These are phyloP conservation scores for Hyphopichia fennica DNA, from an alignment of 1,139 yeast species.

Conservation along the genomic window DNA sequence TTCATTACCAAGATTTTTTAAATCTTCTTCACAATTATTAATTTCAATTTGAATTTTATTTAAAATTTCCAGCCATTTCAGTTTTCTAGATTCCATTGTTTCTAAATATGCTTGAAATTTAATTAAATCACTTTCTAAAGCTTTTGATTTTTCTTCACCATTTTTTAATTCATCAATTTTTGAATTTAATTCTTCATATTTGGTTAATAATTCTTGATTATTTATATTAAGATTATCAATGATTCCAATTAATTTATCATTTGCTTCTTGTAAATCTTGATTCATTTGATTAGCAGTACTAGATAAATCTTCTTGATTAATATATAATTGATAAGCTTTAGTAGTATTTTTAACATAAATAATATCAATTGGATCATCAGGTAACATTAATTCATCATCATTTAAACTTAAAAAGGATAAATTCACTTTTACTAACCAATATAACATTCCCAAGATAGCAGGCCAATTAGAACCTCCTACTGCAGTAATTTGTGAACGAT, in stretches of 20 bases:
- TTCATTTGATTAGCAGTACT: slow-evolving; percentile 58
- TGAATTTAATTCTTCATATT: slow-evolving; percentile 22
- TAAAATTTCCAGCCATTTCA: slow-evolving; percentile 62
- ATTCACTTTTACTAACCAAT: slow-evolving; percentile 71
- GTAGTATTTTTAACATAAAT: slow-evolving; percentile 67
- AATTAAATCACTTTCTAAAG: slow-evolving; percentile 68
- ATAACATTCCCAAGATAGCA: slow-evolving; percentile 72
- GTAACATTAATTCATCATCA: slow-evolving; percentile 23
- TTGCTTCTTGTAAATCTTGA: slow-evolving; percentile 45
- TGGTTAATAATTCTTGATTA: slow-evolving; percentile 37
- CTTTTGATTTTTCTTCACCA: slow-evolving; percentile 58
- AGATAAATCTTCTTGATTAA: slow-evolving; percentile 63
- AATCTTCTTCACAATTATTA: slow-evolving; percentile 42
- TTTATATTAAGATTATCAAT: slow-evolving; percentile 44
- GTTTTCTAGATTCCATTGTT: slow-evolving; percentile 61
- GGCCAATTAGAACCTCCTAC: slow-evolving; percentile 95
- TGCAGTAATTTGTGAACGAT: slow-evolving; percentile 83
- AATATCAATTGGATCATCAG: slow-evolving; percentile 51
- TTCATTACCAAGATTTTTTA: slow-evolving; percentile 43
- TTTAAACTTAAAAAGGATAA: slow-evolving; percentile 46
- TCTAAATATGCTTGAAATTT: slow-evolving; percentile 73
- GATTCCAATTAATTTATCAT: slow-evolving; percentile 34
- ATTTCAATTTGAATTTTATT: slow-evolving; percentile 59
- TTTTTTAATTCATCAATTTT: slow-evolving; percentile 34
- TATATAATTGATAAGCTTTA: slow-evolving; percentile 66